Base-by-base conservation (phyloP, 768 basidiomycete species). In the Trametes meyenii region DNA sequence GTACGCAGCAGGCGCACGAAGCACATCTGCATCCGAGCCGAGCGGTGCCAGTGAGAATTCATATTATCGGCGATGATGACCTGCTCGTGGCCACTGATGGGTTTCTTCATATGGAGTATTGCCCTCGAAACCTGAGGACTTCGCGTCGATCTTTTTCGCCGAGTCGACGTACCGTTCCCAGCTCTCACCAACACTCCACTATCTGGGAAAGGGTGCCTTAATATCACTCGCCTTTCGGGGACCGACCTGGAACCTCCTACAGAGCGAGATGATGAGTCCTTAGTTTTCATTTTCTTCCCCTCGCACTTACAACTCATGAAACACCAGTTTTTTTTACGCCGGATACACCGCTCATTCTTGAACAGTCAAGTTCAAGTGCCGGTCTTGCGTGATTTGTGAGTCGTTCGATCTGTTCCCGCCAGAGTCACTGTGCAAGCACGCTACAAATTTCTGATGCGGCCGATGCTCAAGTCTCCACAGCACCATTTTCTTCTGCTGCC, bases 31-130 rank as follows among this genome's bases (percentile, higher is more conserved):
- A n/a, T 42, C n/a, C 40, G 14, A 13, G 40, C 13, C 40, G n/a
- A 48, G 50, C 44, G 58, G 58, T n/a, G n/a, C n/a, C n/a, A n/a
- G n/a, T 60, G 58, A 60, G 58, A 60, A 60, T 11, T 1, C 21
- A 8, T 35, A 11, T 21, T 21, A 50, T 51, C 50, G 13, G 26
- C 23, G 26, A 44, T 58, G 29, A 33, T 33, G 29, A 19, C 13
- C 36, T 21, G 33, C 39, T 17, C 40, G 21, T 39, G 39, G 14
- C 46, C 4, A 21, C 35, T 38, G 43, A 60, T 7, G 10, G 36
- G 44, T 60, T 60, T 45, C 58, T 60, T 45, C 58, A 38, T 60
- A 53, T 50, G 50, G 58, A 52, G 52, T 35, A 3, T 19, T 10
- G 42, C 33, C 51, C 43, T 38, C 6, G 50, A 52, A 60, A 46